Evolutionary conservation across 1,284 basidiomycete species (phyloP).

Genomic region (Laetiporus sulphureus): DNA sequence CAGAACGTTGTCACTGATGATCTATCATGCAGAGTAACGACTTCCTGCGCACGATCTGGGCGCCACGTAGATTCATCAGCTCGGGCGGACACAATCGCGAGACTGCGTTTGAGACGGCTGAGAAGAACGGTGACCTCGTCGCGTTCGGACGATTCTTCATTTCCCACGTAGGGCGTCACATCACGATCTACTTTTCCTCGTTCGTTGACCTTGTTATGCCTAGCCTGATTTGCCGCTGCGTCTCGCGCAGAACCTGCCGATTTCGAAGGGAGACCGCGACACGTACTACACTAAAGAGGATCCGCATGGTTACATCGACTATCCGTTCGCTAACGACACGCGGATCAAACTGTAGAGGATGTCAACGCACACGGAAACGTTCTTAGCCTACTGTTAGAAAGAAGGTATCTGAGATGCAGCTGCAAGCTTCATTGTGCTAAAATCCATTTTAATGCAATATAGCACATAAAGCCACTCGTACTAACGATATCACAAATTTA

Average conservation of each 20-base stretch:
- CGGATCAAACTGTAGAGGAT: not conserved
- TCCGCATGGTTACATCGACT: constrained; percentile 30
- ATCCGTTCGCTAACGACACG: constrained; percentile 20
- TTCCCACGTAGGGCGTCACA: constrained; percentile 28
- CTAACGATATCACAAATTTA: too few species aligned
- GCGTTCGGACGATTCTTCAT: constrained; percentile 46
- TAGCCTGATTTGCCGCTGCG: constrained; percentile 44
- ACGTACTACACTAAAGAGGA: constrained; percentile 22
- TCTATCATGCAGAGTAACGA: constrained; percentile 21
- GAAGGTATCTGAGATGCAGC: not conserved
- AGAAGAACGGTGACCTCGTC: constrained; percentile 31
- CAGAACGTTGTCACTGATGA: not conserved
- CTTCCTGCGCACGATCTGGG: constrained; percentile 29
- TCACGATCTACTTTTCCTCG: not conserved
- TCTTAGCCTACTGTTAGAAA: not conserved
- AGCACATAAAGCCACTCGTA: too few species aligned
- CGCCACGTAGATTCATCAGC: constrained; percentile 25
- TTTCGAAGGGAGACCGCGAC: constrained; percentile 16
- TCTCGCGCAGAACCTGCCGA: constrained; percentile 21
- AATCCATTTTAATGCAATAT: too few species aligned
- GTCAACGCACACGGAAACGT: not conserved
- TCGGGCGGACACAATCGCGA: constrained; percentile 30
- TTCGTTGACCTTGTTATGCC: constrained; percentile 15
- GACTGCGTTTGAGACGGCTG: constrained; percentile 21
- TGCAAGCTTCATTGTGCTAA: too few species aligned